Evolutionary conservation across 768 basidiomycete species (phyloP).

Genomic region (Fomitopsis serialis): DNA sequence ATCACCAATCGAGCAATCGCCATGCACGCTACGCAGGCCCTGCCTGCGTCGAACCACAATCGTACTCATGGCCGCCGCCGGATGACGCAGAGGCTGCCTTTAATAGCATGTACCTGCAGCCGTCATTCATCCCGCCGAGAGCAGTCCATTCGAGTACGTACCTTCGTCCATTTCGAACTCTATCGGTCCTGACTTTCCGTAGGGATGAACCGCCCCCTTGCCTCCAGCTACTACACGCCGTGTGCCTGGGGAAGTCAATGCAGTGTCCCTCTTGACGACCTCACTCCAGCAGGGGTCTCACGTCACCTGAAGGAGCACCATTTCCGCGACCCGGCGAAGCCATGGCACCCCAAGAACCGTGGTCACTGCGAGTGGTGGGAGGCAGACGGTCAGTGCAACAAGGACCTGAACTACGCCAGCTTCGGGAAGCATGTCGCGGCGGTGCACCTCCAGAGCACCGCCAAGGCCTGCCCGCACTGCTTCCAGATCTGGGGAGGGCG

Average conservation of each 20-base stretch:
- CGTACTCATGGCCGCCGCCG: too few relatives aligned
- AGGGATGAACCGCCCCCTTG: not conserved
- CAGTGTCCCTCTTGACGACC: slow-evolving; percentile 8
- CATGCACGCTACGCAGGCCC: too few relatives aligned
- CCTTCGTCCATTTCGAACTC: not conserved
- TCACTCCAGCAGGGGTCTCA: slow-evolving; percentile 10
- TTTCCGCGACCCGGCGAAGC: not conserved
- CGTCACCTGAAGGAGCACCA: slow-evolving; percentile 15
- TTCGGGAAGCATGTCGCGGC: slow-evolving; percentile 17
- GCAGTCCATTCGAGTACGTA: not conserved
- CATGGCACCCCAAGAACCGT: slow-evolving; percentile 1
- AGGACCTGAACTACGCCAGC: slow-evolving; percentile 14
- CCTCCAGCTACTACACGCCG: not conserved
- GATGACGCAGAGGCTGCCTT: too few relatives aligned
- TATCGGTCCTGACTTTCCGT: not conserved
- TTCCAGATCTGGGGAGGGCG: slow-evolving; percentile 11
- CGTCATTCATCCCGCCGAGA: too few relatives aligned
- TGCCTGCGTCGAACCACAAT: too few relatives aligned
- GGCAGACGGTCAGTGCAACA: not conserved
- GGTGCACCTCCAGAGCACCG: slow-evolving; percentile 15
- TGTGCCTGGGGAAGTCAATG: slow-evolving; percentile 2
- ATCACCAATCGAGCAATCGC: too few relatives aligned
- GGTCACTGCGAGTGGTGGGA: not conserved
- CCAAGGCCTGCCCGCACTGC: slow-evolving; percentile 11
- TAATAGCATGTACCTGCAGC: too few relatives aligned